Percentiles rank a stretch among this genome's conserved stretches.
These are phyloP conservation scores for Aureobasidium sp. DNA, from an alignment of 2,329 filamentous ascomycete species.

Conservation along the genomic window DNA sequence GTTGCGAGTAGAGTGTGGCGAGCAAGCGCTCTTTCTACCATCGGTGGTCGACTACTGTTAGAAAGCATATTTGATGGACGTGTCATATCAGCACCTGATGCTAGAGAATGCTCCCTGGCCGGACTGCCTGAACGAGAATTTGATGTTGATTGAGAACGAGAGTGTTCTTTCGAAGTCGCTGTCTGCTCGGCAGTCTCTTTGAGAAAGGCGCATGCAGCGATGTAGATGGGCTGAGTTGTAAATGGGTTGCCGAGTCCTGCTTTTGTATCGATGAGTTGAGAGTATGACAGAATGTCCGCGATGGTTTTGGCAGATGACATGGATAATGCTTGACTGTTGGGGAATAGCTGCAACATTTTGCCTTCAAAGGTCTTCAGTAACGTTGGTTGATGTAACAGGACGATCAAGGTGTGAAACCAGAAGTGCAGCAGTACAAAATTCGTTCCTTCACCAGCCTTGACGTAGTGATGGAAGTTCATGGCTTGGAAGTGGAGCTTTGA, in stretches of 20 bases:
- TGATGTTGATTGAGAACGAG: slow-evolving; percentile 29
- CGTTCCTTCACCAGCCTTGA: slow-evolving; percentile 71
- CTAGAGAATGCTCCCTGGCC: slow-evolving; percentile 24
- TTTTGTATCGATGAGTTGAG: slow-evolving; percentile 76
- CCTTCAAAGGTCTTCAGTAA: slow-evolving; percentile 70
- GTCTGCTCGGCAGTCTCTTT: slow-evolving; percentile 72
- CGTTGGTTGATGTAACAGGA: slow-evolving; percentile 77
- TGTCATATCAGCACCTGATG: background rate
- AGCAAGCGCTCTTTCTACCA: slow-evolving; percentile 31
- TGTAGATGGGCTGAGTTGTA: slow-evolving; percentile 81
- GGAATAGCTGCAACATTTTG: slow-evolving; percentile 62
- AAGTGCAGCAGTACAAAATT: slow-evolving; percentile 83
- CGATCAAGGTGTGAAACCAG: slow-evolving; percentile 83
- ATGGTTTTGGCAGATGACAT: slow-evolving; percentile 91
- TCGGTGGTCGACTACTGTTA: background rate
- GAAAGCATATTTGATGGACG: background rate
- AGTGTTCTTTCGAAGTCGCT: slow-evolving; percentile 55
- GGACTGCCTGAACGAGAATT: slow-evolving; percentile 39
- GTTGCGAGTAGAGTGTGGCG: slow-evolving; percentile 73
- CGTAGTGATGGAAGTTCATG: slow-evolving; percentile 77
- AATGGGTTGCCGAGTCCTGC: slow-evolving; percentile 85
- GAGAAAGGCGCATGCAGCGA: slow-evolving; percentile 80
- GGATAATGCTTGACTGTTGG: slow-evolving; percentile 71
- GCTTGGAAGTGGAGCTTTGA: slow-evolving; percentile 74
- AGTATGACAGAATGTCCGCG: slow-evolving; percentile 79